phyloP scores from a whole-genome alignment of 352 stramenopile species.

The Globisporangium acanthophoron region DNA sequence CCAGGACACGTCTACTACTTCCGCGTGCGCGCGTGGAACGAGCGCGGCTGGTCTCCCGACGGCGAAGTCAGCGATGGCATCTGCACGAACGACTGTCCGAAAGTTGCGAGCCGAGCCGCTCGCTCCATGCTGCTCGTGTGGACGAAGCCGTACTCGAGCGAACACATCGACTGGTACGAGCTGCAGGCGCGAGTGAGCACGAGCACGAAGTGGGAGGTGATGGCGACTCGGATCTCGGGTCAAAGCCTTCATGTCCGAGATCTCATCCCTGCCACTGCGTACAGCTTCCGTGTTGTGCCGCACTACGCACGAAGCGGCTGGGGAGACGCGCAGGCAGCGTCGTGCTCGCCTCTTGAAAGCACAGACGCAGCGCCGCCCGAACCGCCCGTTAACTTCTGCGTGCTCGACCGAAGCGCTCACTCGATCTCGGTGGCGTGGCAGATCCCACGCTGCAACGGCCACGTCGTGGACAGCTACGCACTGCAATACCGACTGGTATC shows the following conservation, averaged over 20 bases:
- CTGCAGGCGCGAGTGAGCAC: constrained; percentile 30
- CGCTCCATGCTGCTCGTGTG: constrained; percentile 38
- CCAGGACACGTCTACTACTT: constrained; percentile 51
- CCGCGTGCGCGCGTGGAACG: constrained; percentile 35
- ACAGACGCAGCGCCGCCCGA: constrained; percentile 32
- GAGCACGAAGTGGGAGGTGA: constrained; percentile 28
- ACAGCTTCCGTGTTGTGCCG: constrained; percentile 45
- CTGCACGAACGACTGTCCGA: constrained; percentile 45
- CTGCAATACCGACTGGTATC: constrained; percentile 11
- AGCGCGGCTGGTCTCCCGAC: constrained; percentile 42
- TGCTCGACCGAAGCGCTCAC: constrained; percentile 30
- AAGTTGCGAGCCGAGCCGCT: constrained; percentile 22
- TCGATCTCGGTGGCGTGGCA: constrained; percentile 35
- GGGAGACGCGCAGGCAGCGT: constrained; percentile 25
- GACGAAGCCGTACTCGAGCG: constrained; percentile 44
- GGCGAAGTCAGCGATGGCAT: constrained; percentile 44
- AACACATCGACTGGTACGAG: constrained; percentile 45
- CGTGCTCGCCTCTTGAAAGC: constrained; percentile 22
- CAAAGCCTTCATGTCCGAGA: constrained; percentile 21
- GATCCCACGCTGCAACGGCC: constrained; percentile 46
- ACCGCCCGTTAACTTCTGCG: constrained; percentile 19
- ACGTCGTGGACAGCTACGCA: constrained; percentile 20
- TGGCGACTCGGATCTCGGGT: constrained; percentile 13
- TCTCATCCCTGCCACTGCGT: constrained; percentile 36
- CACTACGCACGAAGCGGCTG: constrained; percentile 31